A percentile compares a stretch with the other conserved stretches of the same genome.
Evolutionary conservation across 2,329 filamentous ascomycete species (phyloP).

Genomic region (Onygena corvina): DNA sequence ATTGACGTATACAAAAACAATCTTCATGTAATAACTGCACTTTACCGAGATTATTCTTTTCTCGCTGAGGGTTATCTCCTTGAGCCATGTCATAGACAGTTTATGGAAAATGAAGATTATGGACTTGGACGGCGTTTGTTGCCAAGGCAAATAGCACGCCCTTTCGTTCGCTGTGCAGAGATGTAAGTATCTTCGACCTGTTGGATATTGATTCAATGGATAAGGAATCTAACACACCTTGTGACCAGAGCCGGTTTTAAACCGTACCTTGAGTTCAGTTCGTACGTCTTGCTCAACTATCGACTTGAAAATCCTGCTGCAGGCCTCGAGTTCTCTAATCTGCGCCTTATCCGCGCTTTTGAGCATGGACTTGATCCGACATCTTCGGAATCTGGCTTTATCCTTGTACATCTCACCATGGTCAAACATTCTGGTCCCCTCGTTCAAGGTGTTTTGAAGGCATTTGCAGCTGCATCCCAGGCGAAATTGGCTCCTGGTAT

Average conservation of each 20-base stretch:
- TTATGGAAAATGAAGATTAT: background rate
- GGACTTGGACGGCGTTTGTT: background rate
- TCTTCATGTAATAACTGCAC: background rate
- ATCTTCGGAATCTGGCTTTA: slow-evolving; percentile 1
- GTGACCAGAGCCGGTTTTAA: background rate
- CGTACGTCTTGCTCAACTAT: slow-evolving; percentile 1
- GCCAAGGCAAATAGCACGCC: background rate
- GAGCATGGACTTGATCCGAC: background rate
- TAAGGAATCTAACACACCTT: background rate
- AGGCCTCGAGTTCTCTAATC: background rate
- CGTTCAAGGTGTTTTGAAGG: background rate
- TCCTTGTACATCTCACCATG: background rate
- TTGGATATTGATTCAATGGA: background rate
- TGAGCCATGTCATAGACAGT: slow-evolving; percentile 1
- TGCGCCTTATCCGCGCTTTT: background rate
- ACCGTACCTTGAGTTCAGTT: background rate
- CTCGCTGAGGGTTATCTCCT: slow-evolving; percentile 3
- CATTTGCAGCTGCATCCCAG: background rate
- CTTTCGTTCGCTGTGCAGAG: background rate
- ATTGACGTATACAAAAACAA: slow-evolving; percentile 1
- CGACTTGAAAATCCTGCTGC: background rate
- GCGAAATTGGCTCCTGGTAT: background rate
- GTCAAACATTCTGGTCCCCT: background rate
- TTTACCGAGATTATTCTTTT: slow-evolving; percentile 4
- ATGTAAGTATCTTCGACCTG: background rate